Base-by-base conservation (phyloP, 2,329 filamentous ascomycete genomes). In the Annulohypoxylon truncatum region DNA sequence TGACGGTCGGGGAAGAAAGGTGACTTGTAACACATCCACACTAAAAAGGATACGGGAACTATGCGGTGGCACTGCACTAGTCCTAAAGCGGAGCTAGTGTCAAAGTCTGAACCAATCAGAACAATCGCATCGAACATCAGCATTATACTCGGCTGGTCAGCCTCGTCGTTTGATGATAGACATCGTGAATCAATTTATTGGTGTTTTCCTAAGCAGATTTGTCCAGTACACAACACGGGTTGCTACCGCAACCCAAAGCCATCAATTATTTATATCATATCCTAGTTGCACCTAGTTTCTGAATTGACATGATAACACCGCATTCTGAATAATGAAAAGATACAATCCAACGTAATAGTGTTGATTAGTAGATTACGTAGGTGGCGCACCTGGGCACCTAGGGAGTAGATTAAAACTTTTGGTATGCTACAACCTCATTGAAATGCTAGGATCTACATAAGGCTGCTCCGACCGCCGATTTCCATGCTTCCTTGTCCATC, bases 401-500 rank as follows among this genome's bases (percentile, higher is more conserved):
- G 12, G 31, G 20, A n/a, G 22, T 15, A 50, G 58, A 57, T 51
- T 12, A 31, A n/a, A 46, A 35, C 38, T 59, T 66, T 64, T 60
- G 5, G 9, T 12, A 28, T 26, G n/a, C 26, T 20, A 42, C 38
- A 42, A 42, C 38, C 15, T 9, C 22, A 20, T 54, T 18, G 15
- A 7, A 22, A 33, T 40, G n/a, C 52, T 48, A 29, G 18, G n/a
- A 35, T n/a, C 74, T 80, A 97, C 96, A 98, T 98, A 79, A 99
- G 83, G 80, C 94, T 98, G 73, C 91, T 95, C 76, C 96, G 85
- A 12, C 94, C 96, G 6, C 96, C 96, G 80, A 99, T 89, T 80
- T 98, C 96, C 78, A 90, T 96, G 61, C 91, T 92, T 0, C 92
- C 94, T 79, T 98, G 93, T 1, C 96, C 96, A 79, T 92, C 95